Base-by-base conservation (phyloP, 306 rosid genomes). In the Vicia villosa region DNA sequence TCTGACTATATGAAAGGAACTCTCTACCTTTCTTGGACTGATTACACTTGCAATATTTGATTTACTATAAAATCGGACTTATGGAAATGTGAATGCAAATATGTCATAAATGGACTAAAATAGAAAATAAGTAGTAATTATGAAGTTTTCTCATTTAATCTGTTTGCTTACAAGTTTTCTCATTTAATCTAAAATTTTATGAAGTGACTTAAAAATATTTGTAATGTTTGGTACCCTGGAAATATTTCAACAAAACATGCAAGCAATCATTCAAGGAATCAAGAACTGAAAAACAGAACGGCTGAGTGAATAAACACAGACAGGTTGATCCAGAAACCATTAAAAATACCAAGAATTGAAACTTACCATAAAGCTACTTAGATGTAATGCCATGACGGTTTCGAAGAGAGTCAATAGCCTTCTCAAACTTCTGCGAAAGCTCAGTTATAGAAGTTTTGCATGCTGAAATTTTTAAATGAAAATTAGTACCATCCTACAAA, bases 391-490 rank as follows among this genome's bases (percentile, higher is more conserved):
- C 95, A 60, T 77, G 85, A 40, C 85, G 85, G 63, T 74, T 78
- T 43, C 88, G 87, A 77, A 90, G 84, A 64, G 79, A 84, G 79
- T 81, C 94, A 26, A 88, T 73, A 15, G 86, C 38, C 89, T 89
- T 90, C 86, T 88, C 97, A 65, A 71, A 80, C 49, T 86, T 82
- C 78, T 94, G 89, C 4, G 89, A 81, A 63, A 94, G 83, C 79
- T 90, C 92, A 10, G 62, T 62, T 17, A 90, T 75, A 64, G 93
- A 88, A 45, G 88, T 82, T 66, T 85, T 88, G 85, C 92, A 84
- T 17, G 87, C 96, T 94, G 90, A 82, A 77, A 78, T 37, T 10
- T 63, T 63, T n/a, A 3, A 45, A 51, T 6, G 28, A 34, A 78
- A 70, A 62, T 68, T 17, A 50, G 56, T 49, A 79, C 20, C 28